These are phyloP conservation scores for Diaporthe caulivora DNA, from an alignment of 2,329 filamentous ascomycete genomes.

Conservation along the genomic window DNA sequence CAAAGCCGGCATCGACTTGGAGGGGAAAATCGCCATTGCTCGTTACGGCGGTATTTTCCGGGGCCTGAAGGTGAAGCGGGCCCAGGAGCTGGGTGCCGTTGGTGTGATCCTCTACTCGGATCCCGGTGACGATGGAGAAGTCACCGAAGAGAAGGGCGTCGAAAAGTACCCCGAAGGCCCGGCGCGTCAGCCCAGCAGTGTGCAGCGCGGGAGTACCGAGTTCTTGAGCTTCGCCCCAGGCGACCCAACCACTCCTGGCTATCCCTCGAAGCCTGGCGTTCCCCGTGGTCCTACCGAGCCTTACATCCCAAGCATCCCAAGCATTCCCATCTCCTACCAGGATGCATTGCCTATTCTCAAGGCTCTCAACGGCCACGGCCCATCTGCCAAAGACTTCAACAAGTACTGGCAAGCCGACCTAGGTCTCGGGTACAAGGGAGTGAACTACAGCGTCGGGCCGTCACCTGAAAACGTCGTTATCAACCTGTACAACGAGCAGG, in stretches of 20 bases:
- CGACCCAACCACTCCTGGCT: constrained; percentile 85
- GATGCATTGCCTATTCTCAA: constrained; percentile 83
- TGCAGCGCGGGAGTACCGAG: constrained; percentile 82
- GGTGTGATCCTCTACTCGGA: constrained; percentile 80
- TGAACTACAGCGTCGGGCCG: constrained; percentile 57
- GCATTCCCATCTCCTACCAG: constrained; percentile 82
- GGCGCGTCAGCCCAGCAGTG: constrained; percentile 80
- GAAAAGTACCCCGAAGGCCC: constrained; percentile 80
- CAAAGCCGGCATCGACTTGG: constrained; percentile 74
- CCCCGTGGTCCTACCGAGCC: constrained; percentile 72
- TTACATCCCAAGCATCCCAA: constrained; percentile 81
- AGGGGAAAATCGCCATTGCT: constrained; percentile 82
- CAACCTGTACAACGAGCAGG: constrained; percentile 76
- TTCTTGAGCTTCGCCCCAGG: constrained; percentile 73
- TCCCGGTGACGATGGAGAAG: constrained; percentile 79
- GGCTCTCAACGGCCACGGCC: constrained; percentile 81
- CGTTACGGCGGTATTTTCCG: constrained; percentile 85
- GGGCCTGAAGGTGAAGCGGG: constrained; percentile 85
- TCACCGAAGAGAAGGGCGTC: constrained; percentile 81
- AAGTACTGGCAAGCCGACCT: constrained; percentile 68
- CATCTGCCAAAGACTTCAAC: constrained; percentile 75
- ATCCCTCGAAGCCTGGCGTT: constrained; percentile 80
- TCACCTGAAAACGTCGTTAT: constrained; percentile 69
- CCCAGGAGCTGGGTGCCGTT: constrained; percentile 81
- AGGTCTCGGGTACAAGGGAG: constrained; percentile 57